Conservation (phyloP, 1,139 yeast genomes). For the Ogataea hybrid region DNA sequence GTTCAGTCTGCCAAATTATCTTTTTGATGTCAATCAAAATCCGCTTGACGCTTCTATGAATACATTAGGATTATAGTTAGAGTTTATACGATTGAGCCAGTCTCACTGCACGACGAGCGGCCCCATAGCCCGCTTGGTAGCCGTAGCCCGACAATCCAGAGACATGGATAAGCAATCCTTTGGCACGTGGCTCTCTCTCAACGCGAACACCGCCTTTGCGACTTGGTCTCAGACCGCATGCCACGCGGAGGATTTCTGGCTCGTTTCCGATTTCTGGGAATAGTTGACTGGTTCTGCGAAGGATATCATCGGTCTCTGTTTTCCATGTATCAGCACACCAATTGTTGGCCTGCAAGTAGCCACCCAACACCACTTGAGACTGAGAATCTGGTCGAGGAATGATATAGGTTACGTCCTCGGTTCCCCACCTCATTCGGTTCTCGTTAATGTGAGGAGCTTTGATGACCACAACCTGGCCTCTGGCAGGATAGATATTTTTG, state of each 20-base stretch:
- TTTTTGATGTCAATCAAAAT: slow-evolving; percentile 22
- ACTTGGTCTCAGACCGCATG: slow-evolving; percentile 68
- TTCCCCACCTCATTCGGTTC: slow-evolving; percentile 51
- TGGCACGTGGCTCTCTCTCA: slow-evolving; percentile 44
- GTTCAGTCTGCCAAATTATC: slow-evolving; percentile 30
- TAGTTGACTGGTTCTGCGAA: slow-evolving; percentile 52
- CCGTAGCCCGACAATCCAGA: slow-evolving; percentile 82
- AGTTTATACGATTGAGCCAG: slow-evolving; percentile 8
- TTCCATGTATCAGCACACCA: slow-evolving; percentile 56
- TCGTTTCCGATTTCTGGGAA: slow-evolving; percentile 50
- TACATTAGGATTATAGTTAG: not conserved
- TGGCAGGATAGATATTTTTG: slow-evolving; percentile 51
- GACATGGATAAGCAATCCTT: slow-evolving; percentile 51
- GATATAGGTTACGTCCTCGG: slow-evolving; percentile 55
- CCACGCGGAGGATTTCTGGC: slow-evolving; percentile 53
- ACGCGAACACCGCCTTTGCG: slow-evolving; percentile 68
- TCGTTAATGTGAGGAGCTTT: slow-evolving; percentile 54
- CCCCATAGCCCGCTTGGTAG: slow-evolving; percentile 69
- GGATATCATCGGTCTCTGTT: slow-evolving; percentile 55
- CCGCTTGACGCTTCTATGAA: not conserved
- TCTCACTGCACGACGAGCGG: slow-evolving; percentile 49
- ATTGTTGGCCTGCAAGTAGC: slow-evolving; percentile 57
- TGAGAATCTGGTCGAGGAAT: slow-evolving; percentile 66
- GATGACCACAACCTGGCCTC: slow-evolving; percentile 69
- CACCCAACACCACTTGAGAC: slow-evolving; percentile 66